Evolutionary conservation across 2,329 filamentous ascomycete species (phyloP).

Genomic region (Botrytis elliptica): DNA sequence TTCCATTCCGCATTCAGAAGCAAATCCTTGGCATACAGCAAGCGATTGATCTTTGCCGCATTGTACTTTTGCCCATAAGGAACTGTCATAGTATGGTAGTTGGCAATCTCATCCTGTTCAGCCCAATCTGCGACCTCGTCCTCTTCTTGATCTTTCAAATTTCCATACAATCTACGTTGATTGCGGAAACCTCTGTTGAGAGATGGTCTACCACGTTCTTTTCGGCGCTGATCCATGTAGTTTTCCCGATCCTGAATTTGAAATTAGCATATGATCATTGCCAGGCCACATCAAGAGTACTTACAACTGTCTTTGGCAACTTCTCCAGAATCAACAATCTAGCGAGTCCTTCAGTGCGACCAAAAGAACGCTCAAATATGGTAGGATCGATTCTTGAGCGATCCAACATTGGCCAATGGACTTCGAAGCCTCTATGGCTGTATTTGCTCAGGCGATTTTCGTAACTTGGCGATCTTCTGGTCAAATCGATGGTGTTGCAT

Average conservation of each 20-base stretch:
- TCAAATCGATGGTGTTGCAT: constrained; percentile 76
- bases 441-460: constrained; percentile 87
- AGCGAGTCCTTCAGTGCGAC: constrained; percentile 72
- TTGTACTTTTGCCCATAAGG: constrained; percentile 63
- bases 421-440: constrained; percentile 78
- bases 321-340: constrained; percentile 77
- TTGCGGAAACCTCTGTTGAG: constrained; percentile 46
- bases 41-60: constrained; percentile 73
- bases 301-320: constrained; percentile 59
- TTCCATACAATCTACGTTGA: constrained; percentile 53
- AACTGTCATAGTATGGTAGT: constrained; percentile 75
- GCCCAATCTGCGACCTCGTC: constrained; percentile 82
- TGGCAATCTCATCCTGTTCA: constrained; percentile 70
- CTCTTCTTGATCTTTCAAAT: constrained; percentile 74
- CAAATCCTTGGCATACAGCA: constrained; percentile 78
- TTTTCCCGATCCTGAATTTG: constrained; percentile 55
- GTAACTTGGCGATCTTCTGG: constrained; percentile 78
- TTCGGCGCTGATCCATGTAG: constrained; percentile 68
- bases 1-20: constrained; percentile 89
- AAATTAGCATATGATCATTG: not conserved
- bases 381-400: constrained; percentile 78
- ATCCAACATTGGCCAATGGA: constrained; percentile 75
- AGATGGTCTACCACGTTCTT: constrained; percentile 68
- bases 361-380: constrained; percentile 80
- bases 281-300: not conserved